phyloP scores from a whole-genome alignment of 2,329 filamentous ascomycete genomes.

The Neofusicoccum kwambonambiense region DNA sequence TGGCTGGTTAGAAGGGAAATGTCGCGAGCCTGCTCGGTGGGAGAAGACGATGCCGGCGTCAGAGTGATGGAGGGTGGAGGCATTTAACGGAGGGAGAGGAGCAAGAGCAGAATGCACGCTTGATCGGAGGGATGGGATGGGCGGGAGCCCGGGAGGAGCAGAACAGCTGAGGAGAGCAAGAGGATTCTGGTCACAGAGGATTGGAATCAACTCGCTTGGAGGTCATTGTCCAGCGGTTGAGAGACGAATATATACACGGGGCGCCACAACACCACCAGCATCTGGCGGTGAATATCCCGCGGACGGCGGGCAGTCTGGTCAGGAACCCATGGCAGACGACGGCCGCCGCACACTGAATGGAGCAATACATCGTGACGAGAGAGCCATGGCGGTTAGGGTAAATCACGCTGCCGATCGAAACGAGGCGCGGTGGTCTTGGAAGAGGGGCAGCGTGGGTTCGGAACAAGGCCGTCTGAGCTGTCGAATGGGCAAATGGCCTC shows the following conservation, averaged over 20 bases:
- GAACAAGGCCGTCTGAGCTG: background rate
- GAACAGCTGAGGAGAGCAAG: background rate
- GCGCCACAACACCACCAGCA: background rate
- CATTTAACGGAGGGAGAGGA: slow-evolving; percentile 1
- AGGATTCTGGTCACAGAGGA: background rate
- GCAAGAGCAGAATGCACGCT: background rate
- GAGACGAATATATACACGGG: slow-evolving; percentile 1
- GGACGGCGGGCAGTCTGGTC: background rate
- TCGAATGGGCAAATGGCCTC: background rate
- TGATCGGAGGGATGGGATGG: background rate
- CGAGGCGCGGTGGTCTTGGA: background rate
- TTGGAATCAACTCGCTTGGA: slow-evolving; percentile 11
- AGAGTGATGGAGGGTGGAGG: slow-evolving; percentile 14
- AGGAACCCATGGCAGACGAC: background rate
- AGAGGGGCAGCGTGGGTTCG: background rate
- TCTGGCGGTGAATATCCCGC: background rate
- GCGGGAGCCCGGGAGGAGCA: background rate
- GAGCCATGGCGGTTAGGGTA: background rate
- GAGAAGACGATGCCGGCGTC: slow-evolving; percentile 7
- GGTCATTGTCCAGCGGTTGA: background rate
- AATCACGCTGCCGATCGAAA: slow-evolving; percentile 12
- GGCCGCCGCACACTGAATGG: background rate
- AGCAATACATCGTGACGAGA: background rate
- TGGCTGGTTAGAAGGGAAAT: background rate
- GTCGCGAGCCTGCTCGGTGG: background rate